Evolutionary conservation across 1,139 yeast genomes (phyloP).

Genomic region (Candida glucosophila): DNA sequence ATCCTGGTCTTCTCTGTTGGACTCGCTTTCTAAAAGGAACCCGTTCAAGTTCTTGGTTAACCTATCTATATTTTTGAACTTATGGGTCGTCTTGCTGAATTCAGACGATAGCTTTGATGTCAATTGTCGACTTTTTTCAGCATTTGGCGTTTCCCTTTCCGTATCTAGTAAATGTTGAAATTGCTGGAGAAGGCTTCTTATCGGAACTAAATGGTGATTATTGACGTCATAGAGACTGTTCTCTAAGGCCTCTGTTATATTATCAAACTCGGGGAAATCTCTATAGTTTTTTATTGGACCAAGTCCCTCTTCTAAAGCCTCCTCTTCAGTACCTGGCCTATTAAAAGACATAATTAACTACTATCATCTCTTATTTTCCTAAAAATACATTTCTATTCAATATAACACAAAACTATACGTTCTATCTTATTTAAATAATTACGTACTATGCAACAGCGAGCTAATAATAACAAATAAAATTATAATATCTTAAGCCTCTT

Average conservation of each 20-base stretch:
- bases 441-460: conserved; percentile 5
- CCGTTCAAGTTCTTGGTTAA: conserved; percentile 20
- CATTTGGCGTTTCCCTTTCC: conserved; percentile 7
- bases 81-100: conserved; percentile 20
- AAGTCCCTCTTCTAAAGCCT: not conserved
- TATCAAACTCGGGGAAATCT: conserved; percentile 38
- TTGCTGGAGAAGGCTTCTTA: conserved; percentile 15
- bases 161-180: conserved; percentile 10
- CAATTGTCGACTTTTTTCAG: conserved; percentile 9
- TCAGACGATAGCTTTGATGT: conserved; percentile 13
- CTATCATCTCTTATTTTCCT: not conserved
- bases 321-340: conserved; percentile 8
- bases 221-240: conserved; percentile 24
- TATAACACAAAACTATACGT: conserved; percentile 23
- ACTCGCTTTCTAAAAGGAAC: conserved; percentile 21
- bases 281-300: conserved; percentile 12
- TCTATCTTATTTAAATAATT: conserved; percentile 24
- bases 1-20: conserved; percentile 34
- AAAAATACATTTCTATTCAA: conserved; percentile 1
- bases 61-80: conserved; percentile 24
- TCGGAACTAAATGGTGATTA: conserved; percentile 16
- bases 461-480: not conserved
- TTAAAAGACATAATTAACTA: conserved; percentile 26
- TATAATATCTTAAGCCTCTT: conserved; percentile 14
- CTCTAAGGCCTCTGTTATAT: conserved; percentile 24